Evolutionary conservation across 2,329 filamentous ascomycete genomes (phyloP), one percentile per base, ranked within the genome.

Genomic region (Calcarisporium arbuscula): DNA sequence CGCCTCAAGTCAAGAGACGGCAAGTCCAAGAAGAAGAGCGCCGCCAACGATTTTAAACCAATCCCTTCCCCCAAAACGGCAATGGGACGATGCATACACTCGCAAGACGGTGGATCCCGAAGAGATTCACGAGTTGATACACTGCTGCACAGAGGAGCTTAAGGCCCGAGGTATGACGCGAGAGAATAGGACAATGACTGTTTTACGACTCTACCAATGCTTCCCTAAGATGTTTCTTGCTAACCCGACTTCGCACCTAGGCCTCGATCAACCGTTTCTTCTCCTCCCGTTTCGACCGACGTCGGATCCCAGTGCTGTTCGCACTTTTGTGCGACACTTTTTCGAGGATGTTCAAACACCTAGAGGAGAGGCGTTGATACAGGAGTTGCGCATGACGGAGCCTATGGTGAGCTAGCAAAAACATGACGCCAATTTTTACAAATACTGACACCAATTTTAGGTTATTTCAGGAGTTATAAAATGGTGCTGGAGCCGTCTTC

Each of bases 401-500:
- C 88, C 90, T 39, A 87, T 95, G 82, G 90, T 95, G 71, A 46
- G 77, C 51, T 11, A 20, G 16, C 20, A 18, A n/a, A n/a, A 12
- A n/a, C 18, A 23, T 29, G 8, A 15, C 14, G 6, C 15, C 23
- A 30, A 16, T 18, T 30, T 34, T 30, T 30, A 11, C 14, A 18
- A 30, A 19, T 23, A 31, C 60, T 50, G 61, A 48, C 33, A 32
- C 31, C 22, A 15, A 29, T 16, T 25, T 19, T 43, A 95, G 87
- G 88, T 94, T 37, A 75, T 98, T 35, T 89, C 88, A 45, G 92
- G 89, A 50, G 88, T 95, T 27, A 72, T 92, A 45, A 98, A 96
- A 68, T 98, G 92, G 92, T 96, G 90, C 61, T 98, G 92, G 92
- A 89, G 86, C 57, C 79, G 92, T 62, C 68, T 98, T 32, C 78